A percentile compares a stretch with the other conserved stretches of the same genome.
These are phyloP conservation scores for Leccinellum albellum DNA, from an alignment of 768 basidiomycete species.

Conservation along the genomic window DNA sequence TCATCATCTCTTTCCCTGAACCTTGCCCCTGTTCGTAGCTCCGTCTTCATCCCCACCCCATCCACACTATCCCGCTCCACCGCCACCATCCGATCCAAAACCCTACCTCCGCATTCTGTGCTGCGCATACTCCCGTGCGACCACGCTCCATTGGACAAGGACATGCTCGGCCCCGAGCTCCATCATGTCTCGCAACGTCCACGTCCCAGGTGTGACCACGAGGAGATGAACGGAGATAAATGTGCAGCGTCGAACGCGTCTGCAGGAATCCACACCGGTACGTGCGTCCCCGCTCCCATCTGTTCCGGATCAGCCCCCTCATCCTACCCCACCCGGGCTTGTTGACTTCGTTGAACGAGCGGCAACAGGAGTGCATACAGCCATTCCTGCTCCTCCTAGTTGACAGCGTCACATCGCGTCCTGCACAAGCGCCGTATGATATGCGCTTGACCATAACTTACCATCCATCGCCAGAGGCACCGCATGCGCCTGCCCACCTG, in stretches of 20 bases:
- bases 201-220: slow-evolving; percentile 28
- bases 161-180: slow-evolving; percentile 42
- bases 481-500: slow-evolving; percentile 33
- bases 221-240: slow-evolving; percentile 54
- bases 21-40: too few species aligned
- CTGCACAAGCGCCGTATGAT: too few species aligned
- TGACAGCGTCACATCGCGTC: too few species aligned
- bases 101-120: too few species aligned
- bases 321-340: neutral
- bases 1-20: too few species aligned
- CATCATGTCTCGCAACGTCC: slow-evolving; percentile 49
- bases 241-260: slow-evolving; percentile 34
- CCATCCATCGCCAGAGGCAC: too few species aligned
- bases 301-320: neutral
- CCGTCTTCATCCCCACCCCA: neutral
- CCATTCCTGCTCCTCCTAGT: neutral
- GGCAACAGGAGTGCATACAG: neutral
- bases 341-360: neutral
- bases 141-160: slow-evolving; percentile 46
- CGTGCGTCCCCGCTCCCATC: too few species aligned
- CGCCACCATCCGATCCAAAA: too few species aligned
- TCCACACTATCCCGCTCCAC: too few species aligned
- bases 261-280: slow-evolving; percentile 18
- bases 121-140: slow-evolving; percentile 45
- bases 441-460: too few species aligned